Conservation (phyloP, 2,329 filamentous ascomycete genomes). For the Aspergillus eucalypticola region DNA sequence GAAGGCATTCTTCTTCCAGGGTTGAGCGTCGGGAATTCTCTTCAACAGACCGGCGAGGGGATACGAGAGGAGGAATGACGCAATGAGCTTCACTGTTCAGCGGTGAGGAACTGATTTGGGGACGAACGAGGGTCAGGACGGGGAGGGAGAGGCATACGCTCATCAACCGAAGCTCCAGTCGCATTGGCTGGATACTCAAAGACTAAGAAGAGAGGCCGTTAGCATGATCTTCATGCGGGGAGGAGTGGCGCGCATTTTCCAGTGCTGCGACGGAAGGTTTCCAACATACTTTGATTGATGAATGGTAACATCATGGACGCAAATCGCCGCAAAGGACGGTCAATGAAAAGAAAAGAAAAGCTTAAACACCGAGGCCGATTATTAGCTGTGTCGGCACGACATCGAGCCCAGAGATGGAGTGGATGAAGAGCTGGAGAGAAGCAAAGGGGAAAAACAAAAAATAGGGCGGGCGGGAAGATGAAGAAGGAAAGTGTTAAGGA, state of each 20-base stretch:
- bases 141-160: conserved; percentile 48
- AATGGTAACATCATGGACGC: conserved; percentile 60
- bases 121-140: background rate
- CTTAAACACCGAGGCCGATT: background rate
- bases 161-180: conserved; percentile 65
- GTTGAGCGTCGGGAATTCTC: conserved; percentile 80
- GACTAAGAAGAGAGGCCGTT: conserved; percentile 45
- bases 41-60: conserved; percentile 87
- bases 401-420: conserved; percentile 2
- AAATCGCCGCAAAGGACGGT: conserved; percentile 3
- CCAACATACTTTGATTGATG: conserved; percentile 58
- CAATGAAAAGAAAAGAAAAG: conserved; percentile 10
- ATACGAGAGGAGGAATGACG: conserved; percentile 87
- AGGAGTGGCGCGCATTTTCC: background rate
- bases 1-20: conserved; percentile 84
- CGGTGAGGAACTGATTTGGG: background rate
- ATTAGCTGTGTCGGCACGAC: conserved; percentile 4
- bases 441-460: background rate
- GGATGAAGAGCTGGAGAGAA: background rate
- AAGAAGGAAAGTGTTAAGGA: background rate
- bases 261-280: conserved; percentile 2
- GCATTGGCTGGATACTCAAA: conserved; percentile 60
- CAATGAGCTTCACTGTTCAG: conserved; percentile 80
- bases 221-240: conserved; percentile 16
- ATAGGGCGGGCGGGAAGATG: conserved; percentile 7